Evolutionary conservation across 257 asterid species (phyloP).

Genomic region (Primulina tabacum): DNA sequence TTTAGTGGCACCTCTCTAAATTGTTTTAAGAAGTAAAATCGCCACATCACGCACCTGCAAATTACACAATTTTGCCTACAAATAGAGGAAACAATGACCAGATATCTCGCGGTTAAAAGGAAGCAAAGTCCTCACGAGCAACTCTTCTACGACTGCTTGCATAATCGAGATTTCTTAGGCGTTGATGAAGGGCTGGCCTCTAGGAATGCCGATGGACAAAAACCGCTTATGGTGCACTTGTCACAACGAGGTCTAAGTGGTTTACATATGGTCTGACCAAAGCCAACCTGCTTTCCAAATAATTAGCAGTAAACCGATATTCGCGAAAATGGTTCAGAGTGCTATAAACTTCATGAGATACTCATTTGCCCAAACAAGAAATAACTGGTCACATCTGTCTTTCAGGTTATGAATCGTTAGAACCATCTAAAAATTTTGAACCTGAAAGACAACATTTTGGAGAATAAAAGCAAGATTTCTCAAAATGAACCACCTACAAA

Average conservation of each 20-base stretch:
- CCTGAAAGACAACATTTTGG: neutral
- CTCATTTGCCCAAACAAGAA: neutral
- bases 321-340: neutral
- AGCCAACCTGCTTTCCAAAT: constrained; percentile 64
- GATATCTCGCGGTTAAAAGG: neutral
- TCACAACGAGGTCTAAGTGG: constrained; percentile 88
- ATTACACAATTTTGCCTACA: too few species aligned
- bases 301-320: neutral
- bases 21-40: too few species aligned
- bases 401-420: neutral
- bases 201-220: constrained; percentile 85
- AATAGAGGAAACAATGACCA: neutral
- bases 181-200: constrained; percentile 59
- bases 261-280: constrained; percentile 90
- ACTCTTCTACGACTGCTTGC: constrained; percentile 15
- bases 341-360: neutral
- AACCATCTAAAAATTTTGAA: neutral
- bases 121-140: neutral
- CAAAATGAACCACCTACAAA: neutral
- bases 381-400: neutral
- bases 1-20: neutral
- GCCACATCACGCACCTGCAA: too few species aligned
- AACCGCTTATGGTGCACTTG: constrained; percentile 51
- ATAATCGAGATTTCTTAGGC: constrained; percentile 30
- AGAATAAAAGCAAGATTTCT: neutral